phyloP scores from a whole-genome alignment of 257 asterid species.

The Nicotiana otophora region DNA sequence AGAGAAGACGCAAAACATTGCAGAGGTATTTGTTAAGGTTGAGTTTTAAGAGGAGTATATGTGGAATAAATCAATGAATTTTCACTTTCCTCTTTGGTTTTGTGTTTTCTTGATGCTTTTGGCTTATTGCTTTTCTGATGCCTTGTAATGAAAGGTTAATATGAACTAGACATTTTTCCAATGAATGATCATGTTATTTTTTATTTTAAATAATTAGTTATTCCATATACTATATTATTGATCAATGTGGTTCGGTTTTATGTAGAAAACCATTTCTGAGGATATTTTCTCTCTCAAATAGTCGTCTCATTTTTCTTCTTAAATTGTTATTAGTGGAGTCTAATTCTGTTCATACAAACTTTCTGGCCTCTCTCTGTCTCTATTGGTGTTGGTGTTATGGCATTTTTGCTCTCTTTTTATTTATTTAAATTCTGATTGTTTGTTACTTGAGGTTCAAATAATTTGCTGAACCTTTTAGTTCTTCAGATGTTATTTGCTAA shows the following conservation, averaged over 20 bases:
- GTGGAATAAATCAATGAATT: not conserved
- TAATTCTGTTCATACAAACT: not conserved
- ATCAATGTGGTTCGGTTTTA: too few relatives aligned
- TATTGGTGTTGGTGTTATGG: not conserved
- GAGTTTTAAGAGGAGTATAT: too few relatives aligned
- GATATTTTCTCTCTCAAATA: not conserved
- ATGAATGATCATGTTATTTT: not conserved
- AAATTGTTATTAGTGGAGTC: not conserved
- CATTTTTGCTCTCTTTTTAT: too few relatives aligned
- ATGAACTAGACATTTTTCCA: not conserved
- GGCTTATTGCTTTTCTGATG: not conserved
- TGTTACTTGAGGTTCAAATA: not conserved
- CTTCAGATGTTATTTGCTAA: too few relatives aligned
- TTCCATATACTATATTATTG: too few relatives aligned
- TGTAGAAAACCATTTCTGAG: not conserved
- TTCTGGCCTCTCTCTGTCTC: not conserved
- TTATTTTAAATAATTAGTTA: too few relatives aligned
- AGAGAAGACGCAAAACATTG: not conserved
- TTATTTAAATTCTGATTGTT: not conserved
- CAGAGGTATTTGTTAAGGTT: not conserved
- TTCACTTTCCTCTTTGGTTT: not conserved
- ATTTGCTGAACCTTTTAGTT: not conserved
- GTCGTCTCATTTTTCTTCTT: too few relatives aligned
- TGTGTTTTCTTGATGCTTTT: not conserved
- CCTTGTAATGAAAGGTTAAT: not conserved